phyloP scores from a whole-genome alignment of 305 asterid species.

The Fraxinus xanthoxyloides region DNA sequence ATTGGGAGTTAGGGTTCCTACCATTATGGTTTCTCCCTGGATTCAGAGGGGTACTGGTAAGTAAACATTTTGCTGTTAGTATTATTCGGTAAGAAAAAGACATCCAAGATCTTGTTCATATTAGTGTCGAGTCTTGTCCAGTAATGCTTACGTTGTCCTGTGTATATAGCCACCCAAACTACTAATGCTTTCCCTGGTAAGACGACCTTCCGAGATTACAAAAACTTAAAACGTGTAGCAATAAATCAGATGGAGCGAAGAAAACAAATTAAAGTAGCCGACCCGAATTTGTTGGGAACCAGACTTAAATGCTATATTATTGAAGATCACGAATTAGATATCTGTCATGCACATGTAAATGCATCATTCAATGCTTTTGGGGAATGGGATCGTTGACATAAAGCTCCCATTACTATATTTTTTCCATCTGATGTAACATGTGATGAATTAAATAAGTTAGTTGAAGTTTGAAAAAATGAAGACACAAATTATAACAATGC shows the following conservation, averaged over 20 bases:
- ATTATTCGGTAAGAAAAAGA: neutral
- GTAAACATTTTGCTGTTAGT: neutral
- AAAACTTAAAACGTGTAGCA: neutral
- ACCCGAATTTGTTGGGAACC: neutral
- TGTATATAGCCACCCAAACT: neutral
- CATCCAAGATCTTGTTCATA: neutral
- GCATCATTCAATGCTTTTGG: conserved; percentile 11
- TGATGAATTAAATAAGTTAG: conserved; percentile 11
- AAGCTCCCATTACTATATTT: neutral
- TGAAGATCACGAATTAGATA: neutral
- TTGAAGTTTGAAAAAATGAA: conserved; percentile 19
- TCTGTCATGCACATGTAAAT: neutral
- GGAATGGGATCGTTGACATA: neutral
- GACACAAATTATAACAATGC: neutral
- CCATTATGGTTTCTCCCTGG: conserved; percentile 74
- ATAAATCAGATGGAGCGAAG: neutral
- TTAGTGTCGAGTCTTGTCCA: neutral
- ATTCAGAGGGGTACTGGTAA: conserved; percentile 66
- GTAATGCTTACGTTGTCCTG: neutral
- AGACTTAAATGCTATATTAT: neutral
- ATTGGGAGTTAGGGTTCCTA: conserved; percentile 84
- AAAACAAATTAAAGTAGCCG: neutral
- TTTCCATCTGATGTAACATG: neutral
- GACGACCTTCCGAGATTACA: neutral
- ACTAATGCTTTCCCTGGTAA: neutral